Evolutionary conservation across 2,329 filamentous ascomycete species (phyloP), one percentile per base, ranked within the genome.

Genomic region (Eutypa lata): DNA sequence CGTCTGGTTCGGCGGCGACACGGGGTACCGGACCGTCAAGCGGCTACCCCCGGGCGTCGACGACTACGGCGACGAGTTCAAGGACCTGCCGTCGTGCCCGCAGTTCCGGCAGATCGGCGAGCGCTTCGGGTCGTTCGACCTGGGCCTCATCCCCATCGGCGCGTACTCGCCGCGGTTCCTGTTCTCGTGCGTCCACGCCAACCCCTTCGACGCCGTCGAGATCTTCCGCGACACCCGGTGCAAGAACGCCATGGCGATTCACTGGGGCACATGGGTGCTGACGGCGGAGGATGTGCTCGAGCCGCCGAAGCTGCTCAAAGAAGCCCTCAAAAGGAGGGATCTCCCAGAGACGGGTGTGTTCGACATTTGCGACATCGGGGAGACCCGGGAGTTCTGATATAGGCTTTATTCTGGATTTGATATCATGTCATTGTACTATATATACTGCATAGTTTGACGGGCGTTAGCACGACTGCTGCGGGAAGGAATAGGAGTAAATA

Each of bases 91-190:
- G 4, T 74, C 77, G 21, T 95, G 90, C 66, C 92, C 92, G 7
- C 90, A 91, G 48, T 97, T 97, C 74, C 81, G 83, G 57, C 81
- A 95, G 69, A 91, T 97, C 57, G 93, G 93, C 56, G 73, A 84
- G 16, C 79, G 87, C 49, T 80, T 90, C 33, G 92, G 93, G 0
- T 90, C 91, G 0, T 96, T 97, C 64, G 91, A 97, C 68, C 81
- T 97, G 7, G 93, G 93, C 0, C 74, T 97, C 51, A 94, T 97
- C 58, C 93, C 93, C 38, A 97, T 97, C 61, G 93, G 93, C 50
- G 93, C 92, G 2, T 97, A 97, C 70, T 77, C 83, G 54, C 89
- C 89, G 0, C 79, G 89, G 22, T 71, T 69, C 52, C 69, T 94
- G 57, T 92, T 94, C 77, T 91, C 86, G 46, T 76, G 84, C 19